Conservation (phyloP, 345 rosid genomes). For the Anacardium occidentale region DNA sequence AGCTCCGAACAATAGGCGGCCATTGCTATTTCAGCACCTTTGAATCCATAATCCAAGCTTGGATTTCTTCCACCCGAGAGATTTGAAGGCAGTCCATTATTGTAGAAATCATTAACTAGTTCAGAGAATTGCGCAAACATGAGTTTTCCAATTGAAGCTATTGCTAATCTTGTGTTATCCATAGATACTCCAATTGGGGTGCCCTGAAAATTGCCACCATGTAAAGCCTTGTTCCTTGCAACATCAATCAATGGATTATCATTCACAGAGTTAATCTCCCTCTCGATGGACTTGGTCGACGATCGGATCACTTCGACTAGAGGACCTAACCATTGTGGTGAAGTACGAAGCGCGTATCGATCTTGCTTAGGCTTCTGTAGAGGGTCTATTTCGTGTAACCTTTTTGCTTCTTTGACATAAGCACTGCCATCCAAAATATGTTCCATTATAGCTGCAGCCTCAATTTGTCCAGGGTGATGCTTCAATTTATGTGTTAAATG, state of each 20-base stretch:
- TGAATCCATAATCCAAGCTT: slow-evolving; percentile 47
- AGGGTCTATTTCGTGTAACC: slow-evolving; percentile 49
- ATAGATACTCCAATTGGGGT: slow-evolving; percentile 72
- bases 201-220: slow-evolving; percentile 65
- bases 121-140: slow-evolving; percentile 57
- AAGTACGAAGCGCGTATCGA: slow-evolving; percentile 53
- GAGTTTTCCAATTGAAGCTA: slow-evolving; percentile 65
- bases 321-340: slow-evolving; percentile 67
- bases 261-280: slow-evolving; percentile 67
- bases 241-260: slow-evolving; percentile 53
- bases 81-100: slow-evolving; percentile 51
- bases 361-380: slow-evolving; percentile 61
- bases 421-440: slow-evolving; percentile 60
- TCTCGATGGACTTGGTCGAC: slow-evolving; percentile 53
- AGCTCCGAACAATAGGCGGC: slow-evolving; percentile 64
- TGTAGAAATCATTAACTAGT: slow-evolving; percentile 47
- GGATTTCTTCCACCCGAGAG: slow-evolving; percentile 43
- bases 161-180: slow-evolving; percentile 65
- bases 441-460: slow-evolving; percentile 67
- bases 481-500: slow-evolving; percentile 61
- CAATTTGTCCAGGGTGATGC: slow-evolving; percentile 72
- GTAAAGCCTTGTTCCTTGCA: slow-evolving; percentile 43
- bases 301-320: slow-evolving; percentile 55
- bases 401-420: slow-evolving; percentile 45
- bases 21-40: slow-evolving; percentile 48